These are phyloP conservation scores for Panicum miliaceum DNA, from an alignment of 176 grass and related monocot genomes.

Conservation along the genomic window DNA sequence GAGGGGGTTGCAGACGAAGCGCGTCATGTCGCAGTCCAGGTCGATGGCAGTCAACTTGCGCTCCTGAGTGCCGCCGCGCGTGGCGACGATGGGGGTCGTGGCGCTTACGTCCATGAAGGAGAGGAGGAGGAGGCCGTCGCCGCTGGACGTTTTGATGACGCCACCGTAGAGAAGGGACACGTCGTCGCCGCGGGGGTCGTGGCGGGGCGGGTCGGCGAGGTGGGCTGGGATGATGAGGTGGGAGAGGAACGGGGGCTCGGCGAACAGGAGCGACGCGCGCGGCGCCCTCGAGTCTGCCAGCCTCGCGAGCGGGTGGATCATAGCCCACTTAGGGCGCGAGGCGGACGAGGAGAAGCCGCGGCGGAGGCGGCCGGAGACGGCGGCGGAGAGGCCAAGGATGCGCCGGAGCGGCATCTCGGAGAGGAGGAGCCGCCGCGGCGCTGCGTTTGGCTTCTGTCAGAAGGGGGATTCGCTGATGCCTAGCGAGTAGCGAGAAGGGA, in stretches of 20 bases:
- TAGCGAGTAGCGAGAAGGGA: too few species aligned
- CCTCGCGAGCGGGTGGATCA: background rate
- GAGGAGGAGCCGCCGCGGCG: background rate
- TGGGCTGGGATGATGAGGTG: background rate
- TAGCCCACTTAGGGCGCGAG: slow-evolving; percentile 20
- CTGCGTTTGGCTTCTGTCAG: too few species aligned
- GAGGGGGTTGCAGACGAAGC: slow-evolving; percentile 26
- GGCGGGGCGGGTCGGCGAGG: background rate
- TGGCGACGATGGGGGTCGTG: background rate
- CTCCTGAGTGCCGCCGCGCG: background rate
- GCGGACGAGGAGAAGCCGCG: slow-evolving; percentile 23
- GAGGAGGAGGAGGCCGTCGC: slow-evolving; percentile 39
- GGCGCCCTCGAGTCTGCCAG: background rate
- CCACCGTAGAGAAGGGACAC: background rate
- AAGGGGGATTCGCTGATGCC: too few species aligned
- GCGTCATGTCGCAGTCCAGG: background rate
- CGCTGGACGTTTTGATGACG: background rate
- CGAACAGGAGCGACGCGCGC: slow-evolving; percentile 6
- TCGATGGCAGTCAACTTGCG: background rate
- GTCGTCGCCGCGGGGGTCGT: background rate
- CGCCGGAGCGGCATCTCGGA: background rate
- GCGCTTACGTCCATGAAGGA: background rate
- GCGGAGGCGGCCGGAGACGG: background rate
- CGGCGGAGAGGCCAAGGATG: slow-evolving; percentile 11
- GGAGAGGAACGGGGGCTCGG: slow-evolving; percentile 20